These are phyloP conservation scores for Aspergillus novoparasiticus DNA, from an alignment of 2,329 filamentous ascomycete species.

Conservation along the genomic window DNA sequence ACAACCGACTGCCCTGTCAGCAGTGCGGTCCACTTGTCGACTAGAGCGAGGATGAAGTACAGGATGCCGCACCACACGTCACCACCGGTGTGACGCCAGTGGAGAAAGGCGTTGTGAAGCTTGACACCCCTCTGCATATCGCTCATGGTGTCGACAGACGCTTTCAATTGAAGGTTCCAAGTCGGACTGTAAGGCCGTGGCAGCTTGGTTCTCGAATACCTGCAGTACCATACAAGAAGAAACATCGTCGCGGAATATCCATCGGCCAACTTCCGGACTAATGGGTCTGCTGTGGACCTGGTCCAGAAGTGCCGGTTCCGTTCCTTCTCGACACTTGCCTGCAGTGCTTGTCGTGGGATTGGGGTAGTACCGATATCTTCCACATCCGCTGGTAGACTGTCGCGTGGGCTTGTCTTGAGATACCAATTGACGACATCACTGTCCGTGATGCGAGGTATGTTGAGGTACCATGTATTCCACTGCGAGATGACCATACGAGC, in stretches of 20 bases:
- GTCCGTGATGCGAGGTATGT: conserved; percentile 42
- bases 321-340: conserved; percentile 48
- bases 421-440: conserved; percentile 45
- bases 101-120: conserved; percentile 60
- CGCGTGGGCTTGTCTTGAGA: conserved; percentile 38
- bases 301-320: conserved; percentile 45
- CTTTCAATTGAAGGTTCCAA: conserved; percentile 60
- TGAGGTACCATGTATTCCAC: conserved; percentile 60
- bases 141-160: conserved; percentile 55
- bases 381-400: conserved; percentile 3
- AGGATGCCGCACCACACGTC: conserved; percentile 58
- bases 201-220: conserved; percentile 49
- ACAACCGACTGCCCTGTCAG: conserved; percentile 48
- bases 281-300: conserved; percentile 45
- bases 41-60: conserved; percentile 58
- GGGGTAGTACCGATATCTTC: conserved; percentile 13
- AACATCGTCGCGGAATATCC: conserved; percentile 58
- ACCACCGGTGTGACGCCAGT: conserved; percentile 59
- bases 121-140: conserved; percentile 58
- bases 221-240: conserved; percentile 57
- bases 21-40: conserved; percentile 58
- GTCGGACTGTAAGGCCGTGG: conserved; percentile 59
- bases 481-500: conserved; percentile 56
- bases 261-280: conserved; percentile 53
- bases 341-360: conserved; percentile 45